phyloP scores from a whole-genome alignment of 2,329 filamentous ascomycete genomes.

The Ceratocystis papillata region DNA sequence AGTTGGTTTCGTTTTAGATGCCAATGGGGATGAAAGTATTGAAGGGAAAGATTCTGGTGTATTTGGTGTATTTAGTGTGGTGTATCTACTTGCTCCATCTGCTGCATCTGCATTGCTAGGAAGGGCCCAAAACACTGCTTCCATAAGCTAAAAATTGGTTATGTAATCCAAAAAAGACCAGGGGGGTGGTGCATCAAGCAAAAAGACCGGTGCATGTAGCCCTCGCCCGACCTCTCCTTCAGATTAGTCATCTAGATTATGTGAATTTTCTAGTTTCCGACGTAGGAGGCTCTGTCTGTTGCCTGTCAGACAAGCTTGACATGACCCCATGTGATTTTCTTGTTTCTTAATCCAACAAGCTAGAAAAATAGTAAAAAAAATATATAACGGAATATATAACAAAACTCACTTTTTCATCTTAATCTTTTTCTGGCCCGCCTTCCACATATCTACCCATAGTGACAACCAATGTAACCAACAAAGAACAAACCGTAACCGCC shows the following conservation, averaged over 20 bases:
- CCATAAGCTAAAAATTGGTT: too few relatives aligned
- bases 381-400: conserved; percentile 15
- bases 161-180: too few relatives aligned
- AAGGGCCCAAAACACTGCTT: too few relatives aligned
- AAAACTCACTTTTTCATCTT: conserved; percentile 7
- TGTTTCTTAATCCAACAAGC: not conserved
- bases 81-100: too few relatives aligned
- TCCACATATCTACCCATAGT: not conserved
- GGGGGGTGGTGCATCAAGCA: too few relatives aligned
- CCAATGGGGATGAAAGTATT: too few relatives aligned
- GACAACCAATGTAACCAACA: not conserved
- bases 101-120: too few relatives aligned
- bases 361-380: not conserved
- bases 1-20: too few relatives aligned
- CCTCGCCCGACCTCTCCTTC: not conserved
- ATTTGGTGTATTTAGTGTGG: too few relatives aligned
- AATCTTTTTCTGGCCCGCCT: not conserved
- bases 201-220: too few relatives aligned
- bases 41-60: too few relatives aligned
- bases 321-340: not conserved
- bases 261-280: too few relatives aligned
- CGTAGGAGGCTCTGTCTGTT: not conserved
- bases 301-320: not conserved
- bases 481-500: not conserved
- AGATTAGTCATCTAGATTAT: not conserved